Evolutionary conservation across 2,329 filamentous ascomycete genomes (phyloP).

Genomic region (Nannizzia gypsea): DNA sequence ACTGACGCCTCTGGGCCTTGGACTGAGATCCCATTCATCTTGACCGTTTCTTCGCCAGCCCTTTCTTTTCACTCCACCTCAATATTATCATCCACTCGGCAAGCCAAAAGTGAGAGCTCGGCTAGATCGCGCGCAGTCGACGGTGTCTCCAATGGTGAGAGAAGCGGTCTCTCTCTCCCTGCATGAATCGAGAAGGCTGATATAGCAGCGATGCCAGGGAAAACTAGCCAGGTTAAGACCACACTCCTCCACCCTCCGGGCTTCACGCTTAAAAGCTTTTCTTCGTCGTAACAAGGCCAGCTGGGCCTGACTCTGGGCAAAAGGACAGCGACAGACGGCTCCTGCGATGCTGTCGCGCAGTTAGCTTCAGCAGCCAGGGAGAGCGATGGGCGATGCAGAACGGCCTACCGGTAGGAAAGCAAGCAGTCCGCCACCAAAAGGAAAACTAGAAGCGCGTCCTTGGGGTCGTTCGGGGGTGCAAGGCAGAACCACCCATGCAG

Average conservation of each 20-base stretch:
- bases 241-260: not conserved
- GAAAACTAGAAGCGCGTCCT: not conserved
- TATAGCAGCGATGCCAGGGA: too few relatives aligned
- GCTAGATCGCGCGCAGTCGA: not conserved
- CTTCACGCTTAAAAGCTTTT: not conserved
- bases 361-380: not conserved
- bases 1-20: conserved; percentile 19
- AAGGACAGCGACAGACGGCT: not conserved
- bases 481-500: not conserved
- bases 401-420: not conserved
- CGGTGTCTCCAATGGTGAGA: not conserved
- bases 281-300: not conserved
- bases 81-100: not conserved
- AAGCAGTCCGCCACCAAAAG: not conserved
- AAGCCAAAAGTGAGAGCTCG: not conserved
- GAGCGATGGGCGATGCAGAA: not conserved
- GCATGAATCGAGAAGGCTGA: not conserved
- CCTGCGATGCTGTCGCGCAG: not conserved
- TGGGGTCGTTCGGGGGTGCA: not conserved
- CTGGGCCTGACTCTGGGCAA: too few relatives aligned
- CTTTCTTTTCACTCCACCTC: conserved; percentile 19
- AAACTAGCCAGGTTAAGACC: too few relatives aligned
- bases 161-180: not conserved
- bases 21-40: conserved; percentile 23
- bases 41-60: conserved; percentile 21